Evolutionary conservation across 805 yeast species (phyloP).

Genomic region (Hanseniaspora mollemarum): DNA sequence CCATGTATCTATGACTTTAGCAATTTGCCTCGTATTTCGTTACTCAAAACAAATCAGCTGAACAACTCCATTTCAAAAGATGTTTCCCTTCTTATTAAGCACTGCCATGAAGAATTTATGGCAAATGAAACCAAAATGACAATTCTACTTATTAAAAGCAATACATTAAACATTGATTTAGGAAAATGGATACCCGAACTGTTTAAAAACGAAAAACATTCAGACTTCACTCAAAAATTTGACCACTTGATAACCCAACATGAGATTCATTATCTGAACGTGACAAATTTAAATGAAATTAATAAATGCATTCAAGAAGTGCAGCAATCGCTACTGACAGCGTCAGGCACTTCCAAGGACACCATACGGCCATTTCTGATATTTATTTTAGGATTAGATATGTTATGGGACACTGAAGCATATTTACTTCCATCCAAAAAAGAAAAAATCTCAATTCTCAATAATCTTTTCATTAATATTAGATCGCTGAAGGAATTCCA

Average conservation of each 20-base stretch:
- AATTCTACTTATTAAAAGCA: conserved; percentile 1
- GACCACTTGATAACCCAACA: background rate
- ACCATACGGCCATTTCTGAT: background rate
- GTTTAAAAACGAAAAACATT: background rate
- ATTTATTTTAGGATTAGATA: conserved; percentile 9
- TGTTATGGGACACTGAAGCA: conserved; percentile 14
- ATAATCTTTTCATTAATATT: background rate
- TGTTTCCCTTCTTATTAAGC: conserved; percentile 6
- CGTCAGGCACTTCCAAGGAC: background rate
- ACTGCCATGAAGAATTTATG: background rate
- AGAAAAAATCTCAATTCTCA: background rate
- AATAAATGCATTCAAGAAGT: background rate
- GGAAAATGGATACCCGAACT: conserved; percentile 3
- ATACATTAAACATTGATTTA: background rate
- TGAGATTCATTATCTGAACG: background rate
- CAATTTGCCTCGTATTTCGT: background rate
- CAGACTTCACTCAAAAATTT: background rate
- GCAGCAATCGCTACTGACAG: background rate
- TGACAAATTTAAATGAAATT: background rate
- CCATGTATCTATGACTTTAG: background rate
- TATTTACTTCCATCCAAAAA: background rate
- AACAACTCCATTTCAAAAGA: background rate
- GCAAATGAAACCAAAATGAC: background rate
- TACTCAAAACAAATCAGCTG: background rate
- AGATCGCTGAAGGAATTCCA: background rate